phyloP scores from a whole-genome alignment of 1,284 basidiomycete genomes.

The Peniophora sp. region DNA sequence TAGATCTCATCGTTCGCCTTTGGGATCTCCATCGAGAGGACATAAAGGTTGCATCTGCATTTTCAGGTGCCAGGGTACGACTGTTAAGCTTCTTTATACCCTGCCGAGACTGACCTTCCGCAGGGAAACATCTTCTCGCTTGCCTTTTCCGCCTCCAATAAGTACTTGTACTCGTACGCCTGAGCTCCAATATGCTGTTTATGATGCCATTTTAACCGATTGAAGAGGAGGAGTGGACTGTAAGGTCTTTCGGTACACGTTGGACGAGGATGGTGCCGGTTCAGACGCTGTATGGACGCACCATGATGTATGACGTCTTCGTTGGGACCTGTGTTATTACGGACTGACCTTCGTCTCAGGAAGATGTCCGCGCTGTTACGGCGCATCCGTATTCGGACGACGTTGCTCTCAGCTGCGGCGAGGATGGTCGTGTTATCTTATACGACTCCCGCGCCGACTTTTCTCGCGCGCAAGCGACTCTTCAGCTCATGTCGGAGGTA shows the following conservation, averaged over 20 bases:
- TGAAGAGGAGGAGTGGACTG: conserved; percentile 59
- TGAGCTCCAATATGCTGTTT: background rate
- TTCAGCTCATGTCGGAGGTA: conserved; percentile 47
- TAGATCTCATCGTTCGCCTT: conserved; percentile 53
- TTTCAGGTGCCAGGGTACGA: conserved; percentile 40
- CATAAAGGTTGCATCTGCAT: conserved; percentile 36
- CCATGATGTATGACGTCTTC: conserved; percentile 12
- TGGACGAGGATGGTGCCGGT: conserved; percentile 15
- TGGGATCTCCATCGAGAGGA: conserved; percentile 70
- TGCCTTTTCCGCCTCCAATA: conserved; percentile 57
- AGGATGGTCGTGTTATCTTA: conserved; percentile 58
- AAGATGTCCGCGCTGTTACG: conserved; percentile 52
- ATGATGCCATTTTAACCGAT: conserved; percentile 5
- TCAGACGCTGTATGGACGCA: conserved; percentile 6
- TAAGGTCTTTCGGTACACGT: conserved; percentile 50
- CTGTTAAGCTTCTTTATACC: background rate
- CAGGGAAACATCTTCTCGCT: conserved; percentile 65
- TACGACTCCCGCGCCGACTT: conserved; percentile 39
- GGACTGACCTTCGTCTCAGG: conserved; percentile 28
- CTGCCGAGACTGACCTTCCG: background rate
- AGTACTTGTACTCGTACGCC: conserved; percentile 57
- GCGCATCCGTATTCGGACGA: conserved; percentile 59
- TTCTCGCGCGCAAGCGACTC: conserved; percentile 35
- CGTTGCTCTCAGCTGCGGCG: conserved; percentile 60
- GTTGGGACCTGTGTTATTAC: conserved; percentile 9